phyloP scores from a whole-genome alignment of 345 rosid genomes.

The Eucalyptus tenuipes region DNA sequence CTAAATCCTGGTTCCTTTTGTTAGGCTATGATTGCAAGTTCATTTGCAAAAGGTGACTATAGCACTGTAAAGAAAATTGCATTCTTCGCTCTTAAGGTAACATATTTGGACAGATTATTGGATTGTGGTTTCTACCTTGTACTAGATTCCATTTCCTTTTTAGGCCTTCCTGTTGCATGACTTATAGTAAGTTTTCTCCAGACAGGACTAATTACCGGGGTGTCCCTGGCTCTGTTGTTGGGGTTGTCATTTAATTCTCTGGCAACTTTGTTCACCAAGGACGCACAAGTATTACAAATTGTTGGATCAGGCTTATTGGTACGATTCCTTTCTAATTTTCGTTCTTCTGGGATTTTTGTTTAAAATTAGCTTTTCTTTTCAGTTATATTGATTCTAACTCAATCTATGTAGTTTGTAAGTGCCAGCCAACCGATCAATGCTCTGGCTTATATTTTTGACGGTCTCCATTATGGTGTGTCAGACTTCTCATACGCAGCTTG shows the following conservation, averaged over 20 bases:
- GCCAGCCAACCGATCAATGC: constrained; percentile 25
- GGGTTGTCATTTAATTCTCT: constrained; percentile 18
- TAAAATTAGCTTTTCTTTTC: not conserved
- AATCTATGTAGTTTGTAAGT: constrained; percentile 17
- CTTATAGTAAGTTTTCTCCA: not conserved
- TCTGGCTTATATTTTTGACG: constrained; percentile 33
- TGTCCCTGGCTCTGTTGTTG: constrained; percentile 16
- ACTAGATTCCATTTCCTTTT: not conserved
- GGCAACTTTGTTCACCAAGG: constrained; percentile 24
- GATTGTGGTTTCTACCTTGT: not conserved
- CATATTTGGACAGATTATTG: not conserved
- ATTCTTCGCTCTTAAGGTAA: constrained; percentile 21
- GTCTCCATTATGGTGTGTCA: constrained; percentile 35
- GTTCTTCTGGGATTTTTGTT: not conserved
- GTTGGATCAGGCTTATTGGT: constrained; percentile 21
- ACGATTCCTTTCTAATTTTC: not conserved
- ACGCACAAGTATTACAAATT: constrained; percentile 13
- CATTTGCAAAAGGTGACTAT: constrained; percentile 20
- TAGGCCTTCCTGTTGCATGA: not conserved
- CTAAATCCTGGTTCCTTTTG: not conserved
- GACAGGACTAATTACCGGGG: constrained; percentile 27
- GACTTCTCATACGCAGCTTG: constrained; percentile 36
- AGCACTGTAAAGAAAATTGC: constrained; percentile 19
- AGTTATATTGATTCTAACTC: not conserved
- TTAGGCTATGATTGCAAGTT: constrained; percentile 37